Evolutionary conservation across 1,284 basidiomycete species (phyloP), one percentile per base, ranked within the genome.

Genomic region (Exobasidium rhododendri): DNA sequence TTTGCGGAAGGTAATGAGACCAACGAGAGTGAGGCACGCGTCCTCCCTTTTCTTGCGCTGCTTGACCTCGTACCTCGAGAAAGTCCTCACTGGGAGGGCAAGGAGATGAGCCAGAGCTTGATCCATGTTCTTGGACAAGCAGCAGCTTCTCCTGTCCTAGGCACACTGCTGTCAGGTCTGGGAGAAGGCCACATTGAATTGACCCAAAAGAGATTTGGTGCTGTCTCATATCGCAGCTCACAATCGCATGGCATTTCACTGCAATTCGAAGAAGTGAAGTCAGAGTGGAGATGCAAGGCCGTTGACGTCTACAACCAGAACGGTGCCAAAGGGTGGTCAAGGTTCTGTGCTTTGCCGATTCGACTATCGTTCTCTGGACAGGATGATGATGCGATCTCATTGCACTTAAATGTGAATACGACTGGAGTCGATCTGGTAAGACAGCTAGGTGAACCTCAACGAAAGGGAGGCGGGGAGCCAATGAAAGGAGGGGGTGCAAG

Each of bases 381-480:
- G 22, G 47, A 31, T 7, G 47, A 14, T 26, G 47, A 7, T 7
- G 28, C 7, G 35, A 40, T 40, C 17, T 40, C 35, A 40, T 40
- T 53, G 10, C 20, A 14, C 51, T 13, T 53, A 4, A 17, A 26
- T 29, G 51, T 29, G 51, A 13, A 26, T 26, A 29, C 51, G n/a
- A 53, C 51, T 4, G 51, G 51, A 29, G 24, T 20, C 4, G 51
- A 53, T 7, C 30, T 53, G 29, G 51, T 53, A 13, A 31, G 4
- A n/a, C n/a, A n/a, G 6, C 28, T 53, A 7, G 51, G 51, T 11
- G 51, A 53, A 31, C 51, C 51, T n/a, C 13, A 14, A 4, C 11
- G 51, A 26, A 53, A 53, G 51, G 51, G 51, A 29, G 51, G 51
- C 17, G 51, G 51, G 7, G 51, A 53, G 28, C 24, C 51, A 11